These are phyloP conservation scores for Cardiospermum halicacabum DNA, from an alignment of 345 rosid species.

Conservation along the genomic window DNA sequence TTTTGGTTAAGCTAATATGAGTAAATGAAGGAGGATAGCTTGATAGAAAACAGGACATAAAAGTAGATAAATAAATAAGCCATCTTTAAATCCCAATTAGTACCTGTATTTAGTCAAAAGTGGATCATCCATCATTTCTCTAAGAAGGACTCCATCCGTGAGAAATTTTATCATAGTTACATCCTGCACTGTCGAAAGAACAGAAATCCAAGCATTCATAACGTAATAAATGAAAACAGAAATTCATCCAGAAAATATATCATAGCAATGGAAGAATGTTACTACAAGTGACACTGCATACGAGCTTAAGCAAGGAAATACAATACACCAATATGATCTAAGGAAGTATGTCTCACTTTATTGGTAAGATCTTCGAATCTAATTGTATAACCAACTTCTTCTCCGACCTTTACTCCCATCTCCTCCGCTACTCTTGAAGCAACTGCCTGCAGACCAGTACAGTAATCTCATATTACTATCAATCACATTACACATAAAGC, in stretches of 20 bases:
- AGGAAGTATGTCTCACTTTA: slow-evolving; percentile 43
- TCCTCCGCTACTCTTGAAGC: slow-evolving; percentile 96
- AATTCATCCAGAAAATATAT: not conserved
- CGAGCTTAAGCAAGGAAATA: not conserved
- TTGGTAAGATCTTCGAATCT: slow-evolving; percentile 85
- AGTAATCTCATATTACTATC: slow-evolving; percentile 11
- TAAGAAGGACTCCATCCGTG: slow-evolving; percentile 86
- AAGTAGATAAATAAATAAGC: not conserved
- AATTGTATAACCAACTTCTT: slow-evolving; percentile 92
- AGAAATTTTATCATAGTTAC: slow-evolving; percentile 79
- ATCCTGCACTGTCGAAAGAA: slow-evolving; percentile 52
- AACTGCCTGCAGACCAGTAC: slow-evolving; percentile 56
- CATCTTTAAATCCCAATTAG: slow-evolving; percentile 15
- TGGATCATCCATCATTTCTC: slow-evolving; percentile 99
- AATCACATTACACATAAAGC: not conserved
- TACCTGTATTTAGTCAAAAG: slow-evolving; percentile 95
- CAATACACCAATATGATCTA: slow-evolving; percentile 1
- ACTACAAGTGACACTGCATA: not conserved
- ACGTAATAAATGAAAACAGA: not conserved
- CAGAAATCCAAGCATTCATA: slow-evolving; percentile 12
- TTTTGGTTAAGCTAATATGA: not conserved
- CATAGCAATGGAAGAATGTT: not conserved
- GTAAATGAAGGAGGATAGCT: not conserved
- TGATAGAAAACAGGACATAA: not conserved
- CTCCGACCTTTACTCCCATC: slow-evolving; percentile 91